Percentiles rank a stretch among this genome's conserved stretches.
Evolutionary conservation across 257 asterid species (phyloP).

Genomic region (Parsonsia alboflavescens): DNA sequence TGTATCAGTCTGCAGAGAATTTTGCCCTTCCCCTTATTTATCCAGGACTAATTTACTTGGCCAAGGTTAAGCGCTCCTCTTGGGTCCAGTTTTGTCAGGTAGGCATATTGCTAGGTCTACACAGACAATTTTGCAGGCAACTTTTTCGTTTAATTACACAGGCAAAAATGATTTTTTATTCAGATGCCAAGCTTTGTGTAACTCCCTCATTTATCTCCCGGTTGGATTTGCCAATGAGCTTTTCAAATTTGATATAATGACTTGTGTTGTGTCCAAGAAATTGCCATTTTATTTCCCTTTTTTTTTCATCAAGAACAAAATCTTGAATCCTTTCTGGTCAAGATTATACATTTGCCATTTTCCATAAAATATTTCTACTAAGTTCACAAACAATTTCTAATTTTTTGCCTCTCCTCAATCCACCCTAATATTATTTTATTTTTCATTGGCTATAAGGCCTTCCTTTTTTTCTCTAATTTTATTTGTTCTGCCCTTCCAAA

Average conservation of each 20-base stretch:
- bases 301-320: too few species aligned
- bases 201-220: background rate
- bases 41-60: background rate
- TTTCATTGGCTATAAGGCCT: too few species aligned
- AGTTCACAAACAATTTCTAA: too few species aligned
- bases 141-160: background rate
- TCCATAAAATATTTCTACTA: too few species aligned
- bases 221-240: background rate
- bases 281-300: background rate
- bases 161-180: background rate
- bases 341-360: too few species aligned
- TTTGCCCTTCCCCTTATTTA: background rate
- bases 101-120: background rate
- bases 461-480: too few species aligned
- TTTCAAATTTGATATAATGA: background rate
- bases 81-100: background rate
- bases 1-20: background rate
- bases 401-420: too few species aligned
- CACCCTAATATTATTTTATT: too few species aligned
- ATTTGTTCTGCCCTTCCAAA: too few species aligned
- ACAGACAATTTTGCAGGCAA: conserved; percentile 2
- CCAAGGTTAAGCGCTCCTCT: background rate
- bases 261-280: background rate
- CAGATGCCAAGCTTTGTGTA: background rate
- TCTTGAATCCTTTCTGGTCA: background rate